Evolutionary conservation across 2,329 filamentous ascomycete species (phyloP).

Genomic region (Periconia digitata): DNA sequence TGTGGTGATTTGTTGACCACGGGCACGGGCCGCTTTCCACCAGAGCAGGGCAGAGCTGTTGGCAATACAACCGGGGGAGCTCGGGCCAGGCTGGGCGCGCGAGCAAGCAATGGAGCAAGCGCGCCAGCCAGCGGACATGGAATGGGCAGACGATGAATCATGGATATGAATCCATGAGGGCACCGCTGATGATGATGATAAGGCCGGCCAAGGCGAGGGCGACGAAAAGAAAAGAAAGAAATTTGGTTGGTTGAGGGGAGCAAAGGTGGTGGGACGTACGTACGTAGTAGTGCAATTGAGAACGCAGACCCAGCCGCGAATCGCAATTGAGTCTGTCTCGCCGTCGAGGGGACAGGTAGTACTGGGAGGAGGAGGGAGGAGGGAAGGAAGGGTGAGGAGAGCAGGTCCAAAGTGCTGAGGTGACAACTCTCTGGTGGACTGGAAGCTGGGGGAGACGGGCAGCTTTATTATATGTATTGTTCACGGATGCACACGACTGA

Average conservation of each 20-base stretch:
- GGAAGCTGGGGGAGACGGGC: constrained; percentile 6
- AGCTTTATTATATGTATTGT: constrained; percentile 9
- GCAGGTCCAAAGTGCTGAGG: constrained; percentile 11
- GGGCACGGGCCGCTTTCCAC: neutral
- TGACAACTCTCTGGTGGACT: constrained; percentile 18
- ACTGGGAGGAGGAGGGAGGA: constrained; percentile 1
- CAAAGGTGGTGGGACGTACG: neutral
- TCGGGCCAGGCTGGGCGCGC: neutral
- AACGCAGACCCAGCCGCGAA: constrained; percentile 26
- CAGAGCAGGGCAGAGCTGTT: too few relatives aligned
- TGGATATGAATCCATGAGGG: too few relatives aligned
- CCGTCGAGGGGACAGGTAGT: constrained; percentile 18
- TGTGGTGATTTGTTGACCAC: neutral
- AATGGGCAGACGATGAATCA: too few relatives aligned
- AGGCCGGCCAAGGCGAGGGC: neutral
- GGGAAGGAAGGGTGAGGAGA: constrained; percentile 10
- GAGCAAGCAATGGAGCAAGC: neutral
- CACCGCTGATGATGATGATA: too few relatives aligned
- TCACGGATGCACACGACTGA: neutral
- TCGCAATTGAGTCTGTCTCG: constrained; percentile 24
- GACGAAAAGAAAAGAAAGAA: neutral
- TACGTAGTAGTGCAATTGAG: constrained; percentile 13
- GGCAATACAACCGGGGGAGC: too few relatives aligned
- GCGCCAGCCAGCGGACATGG: too few relatives aligned
- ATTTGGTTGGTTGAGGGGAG: neutral